Conservation (phyloP, 2,329 filamentous ascomycete genomes). For the Penicillium sp. region DNA sequence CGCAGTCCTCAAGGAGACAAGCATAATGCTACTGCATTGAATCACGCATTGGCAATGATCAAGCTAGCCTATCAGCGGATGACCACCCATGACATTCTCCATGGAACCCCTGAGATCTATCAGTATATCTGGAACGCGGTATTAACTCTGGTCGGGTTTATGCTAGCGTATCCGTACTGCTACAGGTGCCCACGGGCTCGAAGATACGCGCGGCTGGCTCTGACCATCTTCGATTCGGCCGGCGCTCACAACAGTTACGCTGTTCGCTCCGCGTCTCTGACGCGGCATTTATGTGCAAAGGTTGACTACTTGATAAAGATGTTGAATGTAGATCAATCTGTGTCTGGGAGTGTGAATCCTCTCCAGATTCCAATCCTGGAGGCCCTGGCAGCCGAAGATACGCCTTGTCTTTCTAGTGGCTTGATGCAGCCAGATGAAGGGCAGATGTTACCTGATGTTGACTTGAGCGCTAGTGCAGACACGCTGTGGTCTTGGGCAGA, state of each 20-base stretch:
- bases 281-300: neutral
- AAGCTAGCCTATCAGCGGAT: slow-evolving; percentile 7
- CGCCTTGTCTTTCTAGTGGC: neutral
- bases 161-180: slow-evolving; percentile 21
- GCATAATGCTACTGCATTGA: slow-evolving; percentile 16
- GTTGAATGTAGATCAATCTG: neutral
- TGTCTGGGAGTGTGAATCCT: neutral
- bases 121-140: slow-evolving; percentile 24
- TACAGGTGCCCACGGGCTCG: slow-evolving; percentile 8
- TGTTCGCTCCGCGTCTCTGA: slow-evolving; percentile 1
- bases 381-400: neutral
- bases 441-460: neutral
- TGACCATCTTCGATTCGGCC: slow-evolving; percentile 16
- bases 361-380: neutral
- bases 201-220: slow-evolving; percentile 9
- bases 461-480: neutral
- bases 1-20: slow-evolving; percentile 12
- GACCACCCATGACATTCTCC: slow-evolving; percentile 11
- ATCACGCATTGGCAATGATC: slow-evolving; percentile 19
- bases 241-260: slow-evolving; percentile 3
- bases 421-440: neutral
- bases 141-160: slow-evolving; percentile 20
- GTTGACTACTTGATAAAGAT: slow-evolving; percentile 2
- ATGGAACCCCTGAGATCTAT: slow-evolving; percentile 21
- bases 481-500: slow-evolving; percentile 14